Evolutionary conservation across 75 land plant species (phyloP), one percentile per base, ranked within the genome.

Genomic region (Isoetes taiwanensis): DNA sequence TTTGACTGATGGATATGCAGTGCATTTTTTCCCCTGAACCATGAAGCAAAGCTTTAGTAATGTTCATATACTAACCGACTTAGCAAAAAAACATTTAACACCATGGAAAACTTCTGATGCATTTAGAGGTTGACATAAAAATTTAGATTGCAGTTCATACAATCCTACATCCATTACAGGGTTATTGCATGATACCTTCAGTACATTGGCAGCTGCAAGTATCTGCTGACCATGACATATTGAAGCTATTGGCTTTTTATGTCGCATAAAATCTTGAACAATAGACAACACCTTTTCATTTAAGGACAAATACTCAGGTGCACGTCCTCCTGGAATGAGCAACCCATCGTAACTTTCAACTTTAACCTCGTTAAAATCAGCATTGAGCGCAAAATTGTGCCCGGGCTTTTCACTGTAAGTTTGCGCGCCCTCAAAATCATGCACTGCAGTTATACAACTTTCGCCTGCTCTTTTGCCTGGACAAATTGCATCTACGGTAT

Each of bases 221-320:
- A 94, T 82, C 62, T 88, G 99, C 53, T 88, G 99, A 9, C 99
- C 99, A 68, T 94, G 96, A 62, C 99, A 88, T 26, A 94, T 94
- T 32, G 99, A 88, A 53, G 99, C 99, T 39, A 89, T 84, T 30
- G 88, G 86, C 56, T 89, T 94, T n/a, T 66, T 62, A 8, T 52
- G 46, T 25, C 70, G 63, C 62, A 74, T 74, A 56, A 94, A 94
- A 4, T 71, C 43, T 69, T 63, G 83, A 46, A 82, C 96, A 56
- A 89, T 28, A 11, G 63, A 43, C 52, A 94, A 38, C 26, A 94
- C 90, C 57, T 64, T 61, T 38, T 77, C 79, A 70, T 94, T 68
- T 58, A 94, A 28, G 9, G 99, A 78, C 64, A 94, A 69, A 54
- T 94, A 93, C 64, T 93, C 98, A 34, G 98, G 98, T 6, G 98